These are phyloP conservation scores for Hypoxylon rickii DNA, from an alignment of 495 filamentous ascomycete species.

Conservation along the genomic window DNA sequence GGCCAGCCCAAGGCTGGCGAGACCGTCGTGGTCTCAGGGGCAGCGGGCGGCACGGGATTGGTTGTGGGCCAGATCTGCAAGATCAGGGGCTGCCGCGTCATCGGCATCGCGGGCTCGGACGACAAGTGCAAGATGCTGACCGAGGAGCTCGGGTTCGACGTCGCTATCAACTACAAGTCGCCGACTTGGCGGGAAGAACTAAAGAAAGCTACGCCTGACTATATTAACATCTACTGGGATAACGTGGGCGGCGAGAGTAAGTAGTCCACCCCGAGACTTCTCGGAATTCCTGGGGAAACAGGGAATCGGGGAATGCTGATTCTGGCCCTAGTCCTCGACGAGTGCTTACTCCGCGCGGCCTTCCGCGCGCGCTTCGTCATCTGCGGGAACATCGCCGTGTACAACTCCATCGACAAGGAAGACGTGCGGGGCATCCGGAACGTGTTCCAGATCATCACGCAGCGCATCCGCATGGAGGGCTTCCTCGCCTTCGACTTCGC, in stretches of 20 bases:
- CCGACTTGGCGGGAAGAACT: slow-evolving; percentile 61
- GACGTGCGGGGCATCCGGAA: slow-evolving; percentile 38
- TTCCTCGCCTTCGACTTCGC: slow-evolving; percentile 65
- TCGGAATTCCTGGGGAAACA: too few relatives aligned
- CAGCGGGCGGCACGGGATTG: slow-evolving; percentile 72
- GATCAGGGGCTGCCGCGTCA: slow-evolving; percentile 61
- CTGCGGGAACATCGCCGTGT: slow-evolving; percentile 58
- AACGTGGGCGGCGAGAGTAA: slow-evolving; percentile 54
- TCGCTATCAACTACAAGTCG: slow-evolving; percentile 70
- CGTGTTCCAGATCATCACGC: slow-evolving; percentile 40
- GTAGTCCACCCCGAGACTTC: too few relatives aligned
- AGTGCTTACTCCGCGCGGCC: slow-evolving; percentile 61
- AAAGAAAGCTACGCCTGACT: slow-evolving; percentile 60
- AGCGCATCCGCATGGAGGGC: slow-evolving; percentile 58
- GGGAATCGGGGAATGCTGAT: too few relatives aligned
- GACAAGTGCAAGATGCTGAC: slow-evolving; percentile 66
- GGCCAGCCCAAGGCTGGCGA: slow-evolving; percentile 61
- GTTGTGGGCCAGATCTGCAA: slow-evolving; percentile 73
- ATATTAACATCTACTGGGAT: slow-evolving; percentile 71
- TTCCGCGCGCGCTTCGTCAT: slow-evolving; percentile 62
- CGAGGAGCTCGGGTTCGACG: slow-evolving; percentile 65
- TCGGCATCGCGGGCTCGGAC: slow-evolving; percentile 68
- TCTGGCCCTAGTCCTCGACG: slow-evolving; percentile 53
- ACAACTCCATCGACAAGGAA: slow-evolving; percentile 42
- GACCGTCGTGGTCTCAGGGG: slow-evolving; percentile 69